Evolutionary conservation across 2,329 filamentous ascomycete genomes (phyloP), one percentile per base, ranked within the genome.

Genomic region (Arthrobotrys conoides): DNA sequence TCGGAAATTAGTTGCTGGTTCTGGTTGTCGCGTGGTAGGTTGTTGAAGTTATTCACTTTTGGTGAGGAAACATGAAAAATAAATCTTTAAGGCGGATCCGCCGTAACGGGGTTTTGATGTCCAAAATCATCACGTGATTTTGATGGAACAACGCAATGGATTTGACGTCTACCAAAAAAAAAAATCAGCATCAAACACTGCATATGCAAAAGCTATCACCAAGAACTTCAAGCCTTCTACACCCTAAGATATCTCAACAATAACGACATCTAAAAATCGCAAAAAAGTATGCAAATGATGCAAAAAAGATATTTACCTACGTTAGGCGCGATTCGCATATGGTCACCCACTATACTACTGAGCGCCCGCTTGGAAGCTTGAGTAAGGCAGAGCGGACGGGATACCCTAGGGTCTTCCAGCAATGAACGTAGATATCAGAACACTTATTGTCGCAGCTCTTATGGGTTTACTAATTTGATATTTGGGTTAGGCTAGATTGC

Each of bases 341-440:
- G 38, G 38, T 41, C 38, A 41, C 38, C 38, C 38, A 41, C 38
- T 41, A 41, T 41, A 41, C 38, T 41, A 41, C 38, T 41, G 14
- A n/a, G 3, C 16, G 38, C 12, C 14, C 38, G 38, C 12, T 41
- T 16, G 2, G 38, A 16, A 12, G 38, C 38, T 41, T 41, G 38
- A 41, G 38, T 41, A 41, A 41, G 38, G 38, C 38, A 41, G 38
- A 49, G 20, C 46, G 46, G 46, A 49, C n/a, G n/a, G 46, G 46
- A 49, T 49, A 18, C 46, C n/a, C n/a, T 20, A 22, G 6, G 5
- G 9, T 49, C 20, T n/a, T 22, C 46, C 2, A 8, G 5, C n/a
- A 20, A 16, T 41, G 38, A n/a, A 16, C 38, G 38, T 41, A 18
- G 46, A 22, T 49, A 49, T 49, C 5, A 49, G 16, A 14, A 46